A percentile compares a stretch with the other conserved stretches of the same genome.
Evolutionary conservation across 495 filamentous ascomycete genomes (phyloP).

Genomic region (Hamigera avellanea): DNA sequence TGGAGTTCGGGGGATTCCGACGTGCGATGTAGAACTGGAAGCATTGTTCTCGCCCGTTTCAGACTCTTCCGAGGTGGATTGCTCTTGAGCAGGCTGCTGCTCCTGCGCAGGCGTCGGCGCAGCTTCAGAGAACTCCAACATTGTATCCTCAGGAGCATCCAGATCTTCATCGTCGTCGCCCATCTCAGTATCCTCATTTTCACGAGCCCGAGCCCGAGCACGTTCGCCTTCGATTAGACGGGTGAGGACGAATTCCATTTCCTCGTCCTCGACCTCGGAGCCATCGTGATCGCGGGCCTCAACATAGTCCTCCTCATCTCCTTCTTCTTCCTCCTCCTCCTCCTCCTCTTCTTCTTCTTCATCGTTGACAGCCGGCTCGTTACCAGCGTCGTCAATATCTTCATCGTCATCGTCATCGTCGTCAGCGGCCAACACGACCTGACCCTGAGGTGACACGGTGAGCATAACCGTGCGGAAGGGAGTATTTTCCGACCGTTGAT

Average conservation of each 20-base stretch:
- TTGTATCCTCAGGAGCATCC: slow-evolving; percentile 55
- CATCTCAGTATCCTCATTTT: slow-evolving; percentile 43
- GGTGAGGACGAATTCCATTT: slow-evolving; percentile 31
- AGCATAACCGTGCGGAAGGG: slow-evolving; percentile 26
- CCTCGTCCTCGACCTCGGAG: slow-evolving; percentile 31
- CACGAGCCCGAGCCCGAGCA: slow-evolving; percentile 16
- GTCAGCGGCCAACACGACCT: slow-evolving; percentile 28
- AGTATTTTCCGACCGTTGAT: slow-evolving; percentile 42
- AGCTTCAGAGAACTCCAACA: slow-evolving; percentile 54
- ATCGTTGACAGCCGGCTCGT: slow-evolving; percentile 31
- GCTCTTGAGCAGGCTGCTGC: slow-evolving; percentile 20
- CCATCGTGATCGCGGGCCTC: slow-evolving; percentile 19
- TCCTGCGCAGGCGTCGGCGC: slow-evolving; percentile 50
- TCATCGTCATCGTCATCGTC: slow-evolving; percentile 40
- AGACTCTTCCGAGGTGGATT: slow-evolving; percentile 48
- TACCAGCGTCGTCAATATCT: slow-evolving; percentile 35
- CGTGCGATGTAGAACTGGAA: slow-evolving; percentile 11
- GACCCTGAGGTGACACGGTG: slow-evolving; percentile 26
- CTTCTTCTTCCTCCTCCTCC: slow-evolving; percentile 36
- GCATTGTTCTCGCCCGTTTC: slow-evolving; percentile 35
- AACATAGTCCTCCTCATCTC: slow-evolving; percentile 17
- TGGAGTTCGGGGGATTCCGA: slow-evolving; percentile 29
- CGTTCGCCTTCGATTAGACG: slow-evolving; percentile 18
- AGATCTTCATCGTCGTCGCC: slow-evolving; percentile 48
- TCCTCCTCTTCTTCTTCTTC: slow-evolving; percentile 33